A percentile compares a stretch with the other conserved stretches of the same genome.
Evolutionary conservation across 768 basidiomycete genomes (phyloP).

Genomic region (Cystoderma amianthinum): DNA sequence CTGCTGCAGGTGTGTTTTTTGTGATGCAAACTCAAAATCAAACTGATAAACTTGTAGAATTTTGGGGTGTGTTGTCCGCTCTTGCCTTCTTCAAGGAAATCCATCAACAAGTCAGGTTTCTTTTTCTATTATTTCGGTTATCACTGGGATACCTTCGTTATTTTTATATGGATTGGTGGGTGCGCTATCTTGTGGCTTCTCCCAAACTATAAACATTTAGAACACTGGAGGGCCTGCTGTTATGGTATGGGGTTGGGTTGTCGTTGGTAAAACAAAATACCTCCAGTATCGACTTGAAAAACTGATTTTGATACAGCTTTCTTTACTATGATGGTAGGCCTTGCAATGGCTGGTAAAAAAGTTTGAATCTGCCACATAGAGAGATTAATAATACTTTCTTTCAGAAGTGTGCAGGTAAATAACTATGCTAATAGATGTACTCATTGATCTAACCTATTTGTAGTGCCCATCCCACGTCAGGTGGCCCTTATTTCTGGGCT

Average conservation of each 20-base stretch:
- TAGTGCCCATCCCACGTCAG: slow-evolving; percentile 65
- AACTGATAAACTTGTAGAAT: slow-evolving; percentile 35
- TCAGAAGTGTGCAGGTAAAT: slow-evolving; percentile 43
- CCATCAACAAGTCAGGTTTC: slow-evolving; percentile 45
- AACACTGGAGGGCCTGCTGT: slow-evolving; percentile 72
- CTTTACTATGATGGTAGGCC: slow-evolving; percentile 66
- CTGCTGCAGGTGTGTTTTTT: slow-evolving; percentile 45
- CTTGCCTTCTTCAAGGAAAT: not conserved
- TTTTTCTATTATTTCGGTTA: slow-evolving; percentile 72
- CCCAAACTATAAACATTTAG: slow-evolving; percentile 19
- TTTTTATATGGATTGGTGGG: slow-evolving; percentile 65
- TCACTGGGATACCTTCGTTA: slow-evolving; percentile 65
- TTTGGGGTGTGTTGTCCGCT: slow-evolving; percentile 41
- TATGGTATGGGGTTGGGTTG: slow-evolving; percentile 73
- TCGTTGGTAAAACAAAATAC: slow-evolving; percentile 38
- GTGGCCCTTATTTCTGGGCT: slow-evolving; percentile 80
- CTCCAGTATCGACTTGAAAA: not conserved
- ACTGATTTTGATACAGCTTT: slow-evolving; percentile 32
- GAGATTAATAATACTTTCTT: not conserved
- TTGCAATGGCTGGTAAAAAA: slow-evolving; percentile 64
- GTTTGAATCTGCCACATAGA: not conserved
- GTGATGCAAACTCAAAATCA: not conserved
- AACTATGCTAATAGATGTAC: not conserved
- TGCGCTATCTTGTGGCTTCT: slow-evolving; percentile 4
- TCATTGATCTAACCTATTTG: slow-evolving; percentile 12